A percentile compares a stretch with the other conserved stretches of the same genome.
phyloP scores from a whole-genome alignment of 305 asterid species.

The Rubia peregrina region DNA sequence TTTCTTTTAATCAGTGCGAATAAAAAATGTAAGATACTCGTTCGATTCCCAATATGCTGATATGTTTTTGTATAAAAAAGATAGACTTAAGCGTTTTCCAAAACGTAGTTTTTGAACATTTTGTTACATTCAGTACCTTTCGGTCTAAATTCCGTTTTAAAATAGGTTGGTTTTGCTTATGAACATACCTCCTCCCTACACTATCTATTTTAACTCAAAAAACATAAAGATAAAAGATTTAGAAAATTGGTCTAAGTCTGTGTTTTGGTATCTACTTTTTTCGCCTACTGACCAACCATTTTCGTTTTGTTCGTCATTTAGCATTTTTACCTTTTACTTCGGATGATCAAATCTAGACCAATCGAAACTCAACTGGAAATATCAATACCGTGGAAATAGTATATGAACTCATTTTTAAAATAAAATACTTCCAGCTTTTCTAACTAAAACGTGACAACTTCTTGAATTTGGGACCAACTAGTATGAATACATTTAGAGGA shows the following conservation, averaged over 20 bases:
- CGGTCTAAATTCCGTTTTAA: background rate
- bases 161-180: too few species aligned
- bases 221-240: too few species aligned
- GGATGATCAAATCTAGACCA: background rate
- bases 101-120: too few species aligned
- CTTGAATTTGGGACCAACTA: background rate
- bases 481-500: background rate
- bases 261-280: background rate
- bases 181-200: too few species aligned
- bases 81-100: too few species aligned
- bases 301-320: background rate
- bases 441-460: background rate
- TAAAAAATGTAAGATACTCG: background rate
- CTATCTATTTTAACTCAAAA: too few species aligned
- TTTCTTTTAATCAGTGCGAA: background rate
- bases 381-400: background rate
- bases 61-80: too few species aligned
- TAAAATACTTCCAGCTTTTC: background rate
- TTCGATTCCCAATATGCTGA: background rate
- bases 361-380: background rate
- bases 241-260: background rate
- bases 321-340: background rate
- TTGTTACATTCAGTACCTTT: background rate
- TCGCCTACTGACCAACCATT: background rate
- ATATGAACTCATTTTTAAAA: background rate